phyloP scores from a whole-genome alignment of 352 stramenopile genomes.

The Thalassiosira mediterranea region DNA sequence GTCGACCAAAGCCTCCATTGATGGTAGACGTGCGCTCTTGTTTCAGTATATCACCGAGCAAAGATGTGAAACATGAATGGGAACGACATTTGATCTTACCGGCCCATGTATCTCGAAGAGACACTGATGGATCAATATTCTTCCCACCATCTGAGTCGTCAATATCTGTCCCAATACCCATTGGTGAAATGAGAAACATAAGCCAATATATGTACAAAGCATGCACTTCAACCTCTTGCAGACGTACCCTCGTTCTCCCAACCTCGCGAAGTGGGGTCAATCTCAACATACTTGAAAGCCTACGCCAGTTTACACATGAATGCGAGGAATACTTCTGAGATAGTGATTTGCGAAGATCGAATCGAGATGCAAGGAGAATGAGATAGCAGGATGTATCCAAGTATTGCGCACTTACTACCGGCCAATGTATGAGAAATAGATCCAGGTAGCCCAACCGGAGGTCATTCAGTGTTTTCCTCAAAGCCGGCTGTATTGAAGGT shows the following conservation, averaged over 20 bases:
- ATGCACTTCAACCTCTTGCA: no score
- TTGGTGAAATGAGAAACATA: no score
- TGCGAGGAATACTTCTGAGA: no score
- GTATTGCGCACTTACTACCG: no score
- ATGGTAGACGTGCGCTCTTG: no score
- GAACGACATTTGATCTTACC: slow-evolving; percentile 13
- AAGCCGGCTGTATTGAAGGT: slow-evolving; percentile 65
- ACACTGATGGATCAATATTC: slow-evolving; percentile 62
- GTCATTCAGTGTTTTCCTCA: slow-evolving; percentile 81
- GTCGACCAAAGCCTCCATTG: slow-evolving; percentile 85
- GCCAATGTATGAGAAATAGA: slow-evolving; percentile 87
- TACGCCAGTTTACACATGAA: no score
- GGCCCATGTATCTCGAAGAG: slow-evolving; percentile 47
- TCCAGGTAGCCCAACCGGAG: slow-evolving; percentile 87
- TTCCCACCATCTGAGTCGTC: slow-evolving; percentile 81
- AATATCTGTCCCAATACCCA: no score
- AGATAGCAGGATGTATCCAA: no score
- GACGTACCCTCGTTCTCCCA: slow-evolving; percentile 36
- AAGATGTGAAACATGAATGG: background rate
- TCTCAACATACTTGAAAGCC: slow-evolving; percentile 42
- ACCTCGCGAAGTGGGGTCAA: slow-evolving; percentile 41
- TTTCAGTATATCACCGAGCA: slow-evolving; percentile 18
- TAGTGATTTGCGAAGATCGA: no score
- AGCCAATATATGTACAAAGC: no score
- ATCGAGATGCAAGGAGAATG: no score